These are phyloP conservation scores for Skeletonema potamos DNA, from an alignment of 108 stramenopile genomes.

Conservation along the genomic window DNA sequence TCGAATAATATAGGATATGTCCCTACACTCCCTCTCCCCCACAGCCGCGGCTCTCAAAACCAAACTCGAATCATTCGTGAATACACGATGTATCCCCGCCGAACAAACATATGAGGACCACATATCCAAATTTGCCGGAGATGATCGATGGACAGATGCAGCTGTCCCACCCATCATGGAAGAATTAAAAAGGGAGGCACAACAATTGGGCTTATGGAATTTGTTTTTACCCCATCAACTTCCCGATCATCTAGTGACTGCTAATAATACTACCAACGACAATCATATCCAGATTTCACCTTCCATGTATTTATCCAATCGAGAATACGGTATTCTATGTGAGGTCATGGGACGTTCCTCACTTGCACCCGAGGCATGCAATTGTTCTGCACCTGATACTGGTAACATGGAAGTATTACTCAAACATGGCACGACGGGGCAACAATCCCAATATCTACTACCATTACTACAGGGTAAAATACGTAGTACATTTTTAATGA, in stretches of 20 bases:
- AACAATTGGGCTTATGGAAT: slow-evolving; percentile 86
- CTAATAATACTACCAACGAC: neutral
- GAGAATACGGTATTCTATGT: slow-evolving; percentile 85
- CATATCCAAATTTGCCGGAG: slow-evolving; percentile 49
- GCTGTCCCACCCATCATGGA: slow-evolving; percentile 74
- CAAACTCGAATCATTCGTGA: slow-evolving; percentile 75
- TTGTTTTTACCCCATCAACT: slow-evolving; percentile 71
- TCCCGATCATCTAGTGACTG: slow-evolving; percentile 43
- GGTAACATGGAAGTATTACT: slow-evolving; percentile 98
- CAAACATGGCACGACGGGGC: slow-evolving; percentile 80
- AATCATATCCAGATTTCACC: slow-evolving; percentile 35
- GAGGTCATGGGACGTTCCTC: slow-evolving; percentile 90
- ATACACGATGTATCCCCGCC: slow-evolving; percentile 76
- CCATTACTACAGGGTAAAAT: slow-evolving; percentile 84
- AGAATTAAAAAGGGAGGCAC: slow-evolving; percentile 63
- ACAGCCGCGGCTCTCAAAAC: slow-evolving; percentile 35
- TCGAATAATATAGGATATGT: too few species aligned
- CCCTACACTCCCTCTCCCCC: slow-evolving; percentile 7
- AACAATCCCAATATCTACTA: slow-evolving; percentile 70
- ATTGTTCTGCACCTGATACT: slow-evolving; percentile 95
- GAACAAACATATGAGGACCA: slow-evolving; percentile 74
- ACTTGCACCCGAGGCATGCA: slow-evolving; percentile 91
- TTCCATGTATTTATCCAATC: slow-evolving; percentile 53
- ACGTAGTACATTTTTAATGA: slow-evolving; percentile 93
- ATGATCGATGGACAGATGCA: slow-evolving; percentile 62